Evolutionary conservation across 805 yeast species (phyloP).

Genomic region (Metschnikowia corniflorae): DNA sequence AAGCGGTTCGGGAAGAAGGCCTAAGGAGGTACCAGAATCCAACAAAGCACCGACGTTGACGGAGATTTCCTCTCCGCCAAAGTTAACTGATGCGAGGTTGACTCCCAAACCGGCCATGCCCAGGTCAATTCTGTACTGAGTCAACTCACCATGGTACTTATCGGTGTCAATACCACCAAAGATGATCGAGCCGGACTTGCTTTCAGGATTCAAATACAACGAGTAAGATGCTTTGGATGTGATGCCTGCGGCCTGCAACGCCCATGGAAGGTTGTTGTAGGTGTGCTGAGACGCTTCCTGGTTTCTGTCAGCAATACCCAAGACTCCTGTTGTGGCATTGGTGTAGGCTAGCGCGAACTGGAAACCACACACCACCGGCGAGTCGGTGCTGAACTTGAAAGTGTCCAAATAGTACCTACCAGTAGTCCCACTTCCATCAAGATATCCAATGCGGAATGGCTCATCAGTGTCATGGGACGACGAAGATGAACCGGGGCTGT

Average conservation of each 20-base stretch:
- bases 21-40: constrained; percentile 15
- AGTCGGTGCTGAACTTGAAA: constrained; percentile 3
- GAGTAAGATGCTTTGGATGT: constrained; percentile 58
- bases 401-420: constrained; percentile 11
- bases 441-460: constrained; percentile 5
- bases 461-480: constrained; percentile 1
- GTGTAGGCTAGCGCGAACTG: constrained; percentile 10
- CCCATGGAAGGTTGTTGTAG: constrained; percentile 54
- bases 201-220: constrained; percentile 47
- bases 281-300: constrained; percentile 1
- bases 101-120: constrained; percentile 5
- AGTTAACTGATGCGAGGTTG: neutral
- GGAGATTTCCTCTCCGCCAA: constrained; percentile 3
- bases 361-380: constrained; percentile 4
- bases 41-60: constrained; percentile 6
- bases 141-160: constrained; percentile 25
- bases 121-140: neutral
- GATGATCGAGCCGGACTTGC: constrained; percentile 32
- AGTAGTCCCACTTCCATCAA: constrained; percentile 4
- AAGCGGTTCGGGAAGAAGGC: too few relatives aligned
- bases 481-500: neutral
- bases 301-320: constrained; percentile 10
- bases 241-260: constrained; percentile 53
- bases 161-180: constrained; percentile 43
- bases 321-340: constrained; percentile 6